Evolutionary conservation across 2,329 filamentous ascomycete genomes (phyloP).

Genomic region (Sporothrix luriei): DNA sequence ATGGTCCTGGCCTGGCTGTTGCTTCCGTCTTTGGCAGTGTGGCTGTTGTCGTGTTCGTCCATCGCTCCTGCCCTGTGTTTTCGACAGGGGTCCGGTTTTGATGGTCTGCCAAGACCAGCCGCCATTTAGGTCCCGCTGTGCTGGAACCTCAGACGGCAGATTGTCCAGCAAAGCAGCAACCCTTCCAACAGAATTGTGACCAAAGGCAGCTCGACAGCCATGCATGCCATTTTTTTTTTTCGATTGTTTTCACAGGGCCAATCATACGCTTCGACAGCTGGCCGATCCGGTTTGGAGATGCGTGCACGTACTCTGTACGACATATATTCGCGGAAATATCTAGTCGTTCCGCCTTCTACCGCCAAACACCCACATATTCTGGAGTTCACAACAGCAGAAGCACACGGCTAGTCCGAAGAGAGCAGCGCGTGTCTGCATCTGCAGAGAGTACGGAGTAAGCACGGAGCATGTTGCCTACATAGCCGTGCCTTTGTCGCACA

Average conservation of each 20-base stretch:
- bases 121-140: constrained; percentile 26
- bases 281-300: not conserved
- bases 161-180: not conserved
- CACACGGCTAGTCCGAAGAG: constrained; percentile 14
- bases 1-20: not conserved
- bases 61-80: constrained; percentile 19
- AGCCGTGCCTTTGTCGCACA: not conserved
- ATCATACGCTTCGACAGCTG: not conserved
- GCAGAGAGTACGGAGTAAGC: not conserved
- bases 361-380: not conserved
- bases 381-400: not conserved
- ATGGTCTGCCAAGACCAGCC: constrained; percentile 24
- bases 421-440: not conserved
- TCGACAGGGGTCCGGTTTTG: constrained; percentile 4
- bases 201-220: not conserved
- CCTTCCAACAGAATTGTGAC: not conserved
- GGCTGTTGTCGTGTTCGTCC: not conserved
- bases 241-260: not conserved
- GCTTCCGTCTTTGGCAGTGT: not conserved
- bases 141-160: constrained; percentile 25
- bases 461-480: not conserved
- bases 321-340: not conserved
- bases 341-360: not conserved
- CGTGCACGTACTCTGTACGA: not conserved
- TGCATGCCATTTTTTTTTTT: not conserved